Conservation (phyloP, 495 filamentous ascomycete species). For the Penicillium manginii region DNA sequence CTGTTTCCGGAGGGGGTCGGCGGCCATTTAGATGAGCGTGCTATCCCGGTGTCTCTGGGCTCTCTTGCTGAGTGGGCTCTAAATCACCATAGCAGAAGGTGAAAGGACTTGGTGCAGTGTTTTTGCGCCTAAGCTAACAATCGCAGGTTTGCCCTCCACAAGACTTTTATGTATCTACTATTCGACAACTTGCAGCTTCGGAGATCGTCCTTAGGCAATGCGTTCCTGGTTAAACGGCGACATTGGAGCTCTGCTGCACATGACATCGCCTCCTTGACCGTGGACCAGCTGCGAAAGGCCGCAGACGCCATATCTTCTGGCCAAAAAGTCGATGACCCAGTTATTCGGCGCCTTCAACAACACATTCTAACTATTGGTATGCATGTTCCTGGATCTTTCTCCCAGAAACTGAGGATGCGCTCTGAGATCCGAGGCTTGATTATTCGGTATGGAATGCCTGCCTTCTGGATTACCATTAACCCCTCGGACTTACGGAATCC, state of each 20-base stretch:
- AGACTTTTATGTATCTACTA: not conserved
- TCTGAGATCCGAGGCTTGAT: conserved; percentile 11
- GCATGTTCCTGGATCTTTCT: not conserved
- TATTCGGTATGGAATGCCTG: conserved; percentile 14
- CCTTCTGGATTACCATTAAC: conserved; percentile 19
- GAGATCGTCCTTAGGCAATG: not conserved
- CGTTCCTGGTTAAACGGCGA: not conserved
- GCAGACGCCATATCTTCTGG: no score
- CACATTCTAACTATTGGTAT: not conserved
- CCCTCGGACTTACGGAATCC: conserved; percentile 14
- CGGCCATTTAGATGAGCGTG: conserved; percentile 21
- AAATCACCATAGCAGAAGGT: conserved; percentile 21
- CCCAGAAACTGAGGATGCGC: not conserved
- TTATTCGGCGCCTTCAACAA: not conserved
- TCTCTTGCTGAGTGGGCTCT: conserved; percentile 17
- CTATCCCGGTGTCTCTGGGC: conserved; percentile 10
- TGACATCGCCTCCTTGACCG: not conserved
- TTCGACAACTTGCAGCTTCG: not conserved
- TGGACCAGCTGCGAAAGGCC: not conserved
- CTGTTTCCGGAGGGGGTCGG: conserved; percentile 24
- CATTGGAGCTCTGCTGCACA: not conserved
- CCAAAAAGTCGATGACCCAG: not conserved
- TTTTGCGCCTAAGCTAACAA: no score
- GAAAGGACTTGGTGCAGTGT: not conserved
- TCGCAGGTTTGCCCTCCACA: not conserved